Conservation (phyloP, 2,329 filamentous ascomycete genomes). For the Rutstroemia sp. region DNA sequence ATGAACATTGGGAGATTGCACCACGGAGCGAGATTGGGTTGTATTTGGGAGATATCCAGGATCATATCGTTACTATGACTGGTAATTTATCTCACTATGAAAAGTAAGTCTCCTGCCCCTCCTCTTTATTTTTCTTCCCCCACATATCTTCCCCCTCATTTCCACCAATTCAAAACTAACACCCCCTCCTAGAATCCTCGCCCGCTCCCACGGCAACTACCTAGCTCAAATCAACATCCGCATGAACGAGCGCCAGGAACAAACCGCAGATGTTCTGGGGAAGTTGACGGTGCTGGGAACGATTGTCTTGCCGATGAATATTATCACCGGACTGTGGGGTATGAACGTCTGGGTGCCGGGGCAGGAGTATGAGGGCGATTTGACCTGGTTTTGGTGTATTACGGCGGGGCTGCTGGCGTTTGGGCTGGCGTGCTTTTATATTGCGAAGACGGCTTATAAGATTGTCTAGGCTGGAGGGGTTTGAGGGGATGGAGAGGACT, state of each 20-base stretch:
- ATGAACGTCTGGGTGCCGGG: conserved; percentile 98
- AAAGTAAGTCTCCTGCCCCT: conserved; percentile 52
- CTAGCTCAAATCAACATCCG: conserved; percentile 98
- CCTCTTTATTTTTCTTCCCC: neutral
- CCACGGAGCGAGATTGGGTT: conserved; percentile 94
- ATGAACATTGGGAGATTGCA: conserved; percentile 95
- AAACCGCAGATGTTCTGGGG: conserved; percentile 89
- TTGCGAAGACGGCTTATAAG: conserved; percentile 27
- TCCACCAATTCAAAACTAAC: neutral
- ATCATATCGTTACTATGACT: conserved; percentile 99
- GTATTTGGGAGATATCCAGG: conserved; percentile 95
- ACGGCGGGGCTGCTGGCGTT: conserved; percentile 73
- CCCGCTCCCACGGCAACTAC: conserved; percentile 90
- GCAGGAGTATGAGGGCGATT: conserved; percentile 69
- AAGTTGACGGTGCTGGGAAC: conserved; percentile 94
- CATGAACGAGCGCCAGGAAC: conserved; percentile 96
- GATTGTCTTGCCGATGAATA: conserved; percentile 97
- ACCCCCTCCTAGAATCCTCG: conserved; percentile 58
- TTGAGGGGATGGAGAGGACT: too few species aligned
- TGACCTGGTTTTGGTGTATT: conserved; percentile 68
- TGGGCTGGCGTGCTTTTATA: conserved; percentile 61
- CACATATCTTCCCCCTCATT: neutral
- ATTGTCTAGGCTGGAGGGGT: conserved; percentile 21
- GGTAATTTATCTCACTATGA: conserved; percentile 94
- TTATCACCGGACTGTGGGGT: conserved; percentile 96